phyloP scores from a whole-genome alignment of 169 alveolate species.

The Cryptosporidium canis region DNA sequence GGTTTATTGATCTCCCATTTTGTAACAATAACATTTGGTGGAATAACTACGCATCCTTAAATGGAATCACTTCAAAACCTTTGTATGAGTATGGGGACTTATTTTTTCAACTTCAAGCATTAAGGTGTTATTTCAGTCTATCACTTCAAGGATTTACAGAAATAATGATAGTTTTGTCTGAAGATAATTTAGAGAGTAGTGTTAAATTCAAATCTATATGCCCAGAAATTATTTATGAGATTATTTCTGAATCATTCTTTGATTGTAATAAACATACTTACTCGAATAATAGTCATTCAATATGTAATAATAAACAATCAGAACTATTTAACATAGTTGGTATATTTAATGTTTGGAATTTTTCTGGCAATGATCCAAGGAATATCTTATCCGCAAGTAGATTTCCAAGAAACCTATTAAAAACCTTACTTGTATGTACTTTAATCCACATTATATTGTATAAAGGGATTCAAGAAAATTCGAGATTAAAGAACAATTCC shows the following conservation, averaged over 20 bases:
- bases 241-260: neutral
- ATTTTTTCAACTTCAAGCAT: conserved; percentile 9
- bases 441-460: conserved; percentile 8
- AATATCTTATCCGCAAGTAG: neutral
- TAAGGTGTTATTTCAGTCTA: conserved; percentile 28
- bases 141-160: conserved; percentile 53
- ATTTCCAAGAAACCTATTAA: conserved; percentile 58
- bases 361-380: neutral
- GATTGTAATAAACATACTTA: conserved; percentile 27
- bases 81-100: neutral
- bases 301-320: neutral
- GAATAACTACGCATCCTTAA: conserved; percentile 13
- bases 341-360: conserved; percentile 30
- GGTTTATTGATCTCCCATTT: conserved; percentile 35
- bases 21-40: conserved; percentile 22
- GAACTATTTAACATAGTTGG: conserved; percentile 7
- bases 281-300: neutral
- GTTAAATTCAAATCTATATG: conserved; percentile 1
- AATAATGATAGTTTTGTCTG: neutral
- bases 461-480: conserved; percentile 17
- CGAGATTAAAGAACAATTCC: neutral
- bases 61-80: conserved; percentile 25
- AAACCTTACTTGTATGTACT: conserved; percentile 7
- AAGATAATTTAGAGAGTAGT: neutral
- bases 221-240: conserved; percentile 19